These are phyloP conservation scores for Obelidium mucronatum DNA, from an alignment of 192 early-diverging fungal species.

Conservation along the genomic window DNA sequence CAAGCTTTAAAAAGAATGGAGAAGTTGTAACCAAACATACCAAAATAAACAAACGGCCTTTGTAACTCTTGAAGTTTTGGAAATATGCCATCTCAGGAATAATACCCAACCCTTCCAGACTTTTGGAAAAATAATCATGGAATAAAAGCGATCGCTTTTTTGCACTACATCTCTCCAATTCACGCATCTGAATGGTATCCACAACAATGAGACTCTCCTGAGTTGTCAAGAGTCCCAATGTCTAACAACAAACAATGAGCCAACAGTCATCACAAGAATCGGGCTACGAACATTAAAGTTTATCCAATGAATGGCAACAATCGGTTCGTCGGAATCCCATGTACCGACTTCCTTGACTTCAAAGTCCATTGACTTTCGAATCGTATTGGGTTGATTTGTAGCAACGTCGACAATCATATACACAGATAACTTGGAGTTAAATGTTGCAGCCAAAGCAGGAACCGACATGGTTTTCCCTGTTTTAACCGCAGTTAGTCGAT, in stretches of 20 bases:
- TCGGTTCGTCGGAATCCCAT: conserved; percentile 34
- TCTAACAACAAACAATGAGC: conserved; percentile 17
- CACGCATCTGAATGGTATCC: conserved; percentile 31
- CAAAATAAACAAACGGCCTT: conserved; percentile 52
- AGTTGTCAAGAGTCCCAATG: conserved; percentile 19
- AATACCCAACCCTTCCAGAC: conserved; percentile 19
- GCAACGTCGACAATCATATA: not conserved
- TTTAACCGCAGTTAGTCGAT: too few relatives aligned
- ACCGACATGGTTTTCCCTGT: not conserved
- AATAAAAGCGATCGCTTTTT: conserved; percentile 10
- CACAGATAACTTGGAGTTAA: conserved; percentile 29
- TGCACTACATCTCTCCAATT: conserved; percentile 38
- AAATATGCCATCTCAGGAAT: conserved; percentile 43
- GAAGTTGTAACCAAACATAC: conserved; percentile 13
- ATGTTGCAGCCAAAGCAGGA: conserved; percentile 11
- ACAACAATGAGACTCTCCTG: conserved; percentile 39
- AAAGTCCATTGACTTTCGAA: not conserved
- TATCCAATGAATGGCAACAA: conserved; percentile 51
- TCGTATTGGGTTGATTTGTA: not conserved
- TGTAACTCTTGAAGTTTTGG: conserved; percentile 40
- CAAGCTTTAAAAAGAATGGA: not conserved
- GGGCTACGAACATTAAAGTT: conserved; percentile 41
- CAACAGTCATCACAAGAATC: too few relatives aligned
- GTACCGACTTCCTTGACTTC: not conserved
- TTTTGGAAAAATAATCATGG: conserved; percentile 34